A percentile compares a stretch with the other conserved stretches of the same genome.
phyloP scores from a whole-genome alignment of 768 basidiomycete genomes.

The Pulveroboletus frians region DNA sequence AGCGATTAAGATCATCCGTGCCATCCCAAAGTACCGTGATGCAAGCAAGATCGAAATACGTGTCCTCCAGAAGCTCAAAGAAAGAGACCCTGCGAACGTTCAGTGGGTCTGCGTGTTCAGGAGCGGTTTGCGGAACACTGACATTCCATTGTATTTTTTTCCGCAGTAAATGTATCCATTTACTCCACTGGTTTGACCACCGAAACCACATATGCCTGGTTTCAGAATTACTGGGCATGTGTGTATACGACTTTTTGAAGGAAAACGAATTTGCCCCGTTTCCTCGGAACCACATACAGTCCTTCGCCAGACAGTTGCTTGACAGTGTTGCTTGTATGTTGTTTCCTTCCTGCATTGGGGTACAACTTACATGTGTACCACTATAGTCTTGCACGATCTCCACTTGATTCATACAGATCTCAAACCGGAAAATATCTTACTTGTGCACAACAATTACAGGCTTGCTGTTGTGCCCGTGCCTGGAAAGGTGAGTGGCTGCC shows the following conservation, averaged over 20 bases:
- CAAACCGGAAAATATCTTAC: constrained; percentile 97
- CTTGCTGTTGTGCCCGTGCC: constrained; percentile 53
- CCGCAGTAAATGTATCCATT: constrained; percentile 92
- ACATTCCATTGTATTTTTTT: not conserved
- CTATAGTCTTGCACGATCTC: constrained; percentile 81
- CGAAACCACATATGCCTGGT: constrained; percentile 97
- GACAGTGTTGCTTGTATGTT: constrained; percentile 90
- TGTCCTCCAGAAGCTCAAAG: constrained; percentile 86
- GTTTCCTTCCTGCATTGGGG: not conserved
- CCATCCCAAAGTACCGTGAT: constrained; percentile 97
- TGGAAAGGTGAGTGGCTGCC: constrained; percentile 50
- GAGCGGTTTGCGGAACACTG: constrained; percentile 19
- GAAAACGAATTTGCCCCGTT: constrained; percentile 97
- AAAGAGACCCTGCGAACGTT: constrained; percentile 79
- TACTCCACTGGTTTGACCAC: constrained; percentile 92
- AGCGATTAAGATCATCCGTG: constrained; percentile 98
- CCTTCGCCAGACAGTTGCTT: constrained; percentile 87
- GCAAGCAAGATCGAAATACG: constrained; percentile 98
- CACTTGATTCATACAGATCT: constrained; percentile 96
- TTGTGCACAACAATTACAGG: constrained; percentile 80
- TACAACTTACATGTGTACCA: constrained; percentile 4
- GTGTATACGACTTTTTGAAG: constrained; percentile 98
- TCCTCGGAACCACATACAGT: constrained; percentile 93
- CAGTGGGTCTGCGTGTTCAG: constrained; percentile 55
- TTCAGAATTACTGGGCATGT: constrained; percentile 92